Conservation (phyloP, 164 flowering plant species). For the Saururus chinensis region DNA sequence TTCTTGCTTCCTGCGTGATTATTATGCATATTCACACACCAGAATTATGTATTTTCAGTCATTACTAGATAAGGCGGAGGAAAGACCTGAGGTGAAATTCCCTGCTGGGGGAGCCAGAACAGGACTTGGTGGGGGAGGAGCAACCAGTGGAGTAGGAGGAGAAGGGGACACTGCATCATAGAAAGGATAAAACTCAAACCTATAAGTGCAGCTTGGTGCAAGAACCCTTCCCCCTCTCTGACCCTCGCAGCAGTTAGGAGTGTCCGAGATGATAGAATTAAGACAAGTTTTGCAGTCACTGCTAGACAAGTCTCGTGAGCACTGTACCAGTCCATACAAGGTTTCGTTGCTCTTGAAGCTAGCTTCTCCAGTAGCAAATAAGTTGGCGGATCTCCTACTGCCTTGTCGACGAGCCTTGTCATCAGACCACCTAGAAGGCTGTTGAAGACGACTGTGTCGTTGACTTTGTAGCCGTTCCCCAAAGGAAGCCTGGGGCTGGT, state of each 20-base stretch:
- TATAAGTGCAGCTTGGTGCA: slow-evolving; percentile 20
- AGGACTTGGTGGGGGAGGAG: not conserved
- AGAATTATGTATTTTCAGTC: too few species aligned
- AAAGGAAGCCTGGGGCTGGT: not conserved
- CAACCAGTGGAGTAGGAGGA: not conserved
- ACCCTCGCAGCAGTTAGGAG: slow-evolving; percentile 9
- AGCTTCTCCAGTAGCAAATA: slow-evolving; percentile 16
- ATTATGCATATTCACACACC: too few species aligned
- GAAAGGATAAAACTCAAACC: slow-evolving; percentile 29
- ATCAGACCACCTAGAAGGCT: slow-evolving; percentile 6
- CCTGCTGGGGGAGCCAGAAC: too few species aligned
- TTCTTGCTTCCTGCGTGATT: not conserved
- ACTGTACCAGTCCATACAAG: slow-evolving; percentile 35
- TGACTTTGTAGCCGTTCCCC: slow-evolving; percentile 7
- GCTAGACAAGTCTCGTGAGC: slow-evolving; percentile 20
- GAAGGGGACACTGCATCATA: not conserved
- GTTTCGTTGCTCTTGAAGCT: not conserved
- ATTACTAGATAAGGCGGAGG: too few species aligned
- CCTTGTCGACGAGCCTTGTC: slow-evolving; percentile 7
- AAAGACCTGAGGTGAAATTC: too few species aligned
- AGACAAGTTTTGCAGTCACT: slow-evolving; percentile 22
- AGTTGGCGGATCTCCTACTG: slow-evolving; percentile 14
- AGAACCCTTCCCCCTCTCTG: slow-evolving; percentile 25
- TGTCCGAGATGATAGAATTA: slow-evolving; percentile 1
- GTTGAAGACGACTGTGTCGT: slow-evolving; percentile 12